Evolutionary conservation across 179 eudicot genomes (phyloP).

Genomic region (Monotropa hypopitys): DNA sequence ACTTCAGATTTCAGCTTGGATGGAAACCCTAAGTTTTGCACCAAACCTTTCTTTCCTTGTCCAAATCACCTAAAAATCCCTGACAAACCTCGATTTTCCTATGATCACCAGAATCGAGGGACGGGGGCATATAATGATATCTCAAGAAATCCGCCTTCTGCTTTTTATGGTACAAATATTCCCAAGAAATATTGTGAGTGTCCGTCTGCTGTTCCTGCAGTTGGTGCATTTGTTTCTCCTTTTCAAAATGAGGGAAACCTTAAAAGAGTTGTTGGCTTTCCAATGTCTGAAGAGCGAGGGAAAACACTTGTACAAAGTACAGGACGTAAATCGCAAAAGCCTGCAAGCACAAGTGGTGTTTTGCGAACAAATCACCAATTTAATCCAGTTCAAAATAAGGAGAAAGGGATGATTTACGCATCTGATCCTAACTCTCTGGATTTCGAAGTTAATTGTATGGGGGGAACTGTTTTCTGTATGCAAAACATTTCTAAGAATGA

Average conservation of each 20-base stretch:
- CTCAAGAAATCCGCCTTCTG: conserved; percentile 10
- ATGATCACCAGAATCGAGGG: conserved; percentile 10
- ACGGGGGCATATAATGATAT: conserved; percentile 12
- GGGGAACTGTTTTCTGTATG: not conserved
- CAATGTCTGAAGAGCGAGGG: conserved; percentile 8
- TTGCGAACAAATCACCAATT: not conserved
- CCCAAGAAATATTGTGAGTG: conserved; percentile 4
- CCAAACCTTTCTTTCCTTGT: conserved; percentile 25
- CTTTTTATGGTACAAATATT: conserved; percentile 4
- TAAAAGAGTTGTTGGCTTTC: conserved; percentile 7
- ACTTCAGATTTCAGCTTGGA: conserved; percentile 15
- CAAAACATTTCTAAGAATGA: conserved; percentile 5
- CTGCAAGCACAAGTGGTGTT: conserved; percentile 9
- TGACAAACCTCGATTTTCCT: conserved; percentile 13
- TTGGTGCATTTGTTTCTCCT: conserved; percentile 12
- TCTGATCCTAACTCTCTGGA: not conserved
- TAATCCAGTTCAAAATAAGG: conserved; percentile 1
- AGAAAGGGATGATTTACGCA: conserved; percentile 6
- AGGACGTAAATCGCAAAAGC: conserved; percentile 2
- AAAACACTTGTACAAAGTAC: conserved; percentile 8
- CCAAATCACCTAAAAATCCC: conserved; percentile 19
- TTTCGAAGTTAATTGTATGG: conserved; percentile 5
- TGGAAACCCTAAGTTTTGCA: conserved; percentile 9
- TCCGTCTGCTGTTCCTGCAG: conserved; percentile 7
- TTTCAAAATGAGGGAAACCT: conserved; percentile 8